Base-by-base conservation (phyloP, 257 asterid genomes). In the Solanum etuberosum region DNA sequence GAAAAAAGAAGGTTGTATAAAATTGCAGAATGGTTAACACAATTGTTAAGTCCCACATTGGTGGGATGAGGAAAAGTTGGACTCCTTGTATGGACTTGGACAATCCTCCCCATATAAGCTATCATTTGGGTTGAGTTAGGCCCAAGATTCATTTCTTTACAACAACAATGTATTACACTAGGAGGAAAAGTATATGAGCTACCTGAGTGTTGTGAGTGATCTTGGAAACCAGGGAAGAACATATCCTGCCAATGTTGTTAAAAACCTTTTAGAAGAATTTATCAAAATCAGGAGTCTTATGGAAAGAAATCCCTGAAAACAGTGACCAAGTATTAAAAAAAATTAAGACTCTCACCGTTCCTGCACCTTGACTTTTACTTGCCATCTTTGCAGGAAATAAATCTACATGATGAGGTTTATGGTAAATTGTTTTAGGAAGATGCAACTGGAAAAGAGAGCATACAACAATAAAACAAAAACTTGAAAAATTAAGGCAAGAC, bases 121-220 rank as follows among this genome's bases (percentile, higher is more conserved):
- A 63, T 5, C 8, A 5, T n/a, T 63, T 63, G 32, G 71, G 71
- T 63, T 63, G 71, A 63, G 16, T n/a, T 10, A 63, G 32, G 71
- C 32, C 32, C 16, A n/a, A 63, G 32, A 9, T 11, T 63, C 71
- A 63, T n/a, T 63, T 63, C 32, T 63, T 63, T 25, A 63, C 32
- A 63, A 63, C 32, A 61, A 25, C n/a, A 61, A 35, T 81, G 9
- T 37, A 81, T 81, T 48, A 81, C 68, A 81, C 43, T 29, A 85
- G 48, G 83, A 57, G 37, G 15, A 59, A 72, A 86, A 48, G 65
- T 11, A 67, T 35, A 61, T 54, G 74, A 74, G 14, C 81, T 90
- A 95, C 98, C 97, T 88, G 98, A 93, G 89, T 90, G 93, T 65
- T 90, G 93, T 13, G 99, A 92, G 88, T 86, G 95, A 78, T 92